Conservation (phyloP, 495 filamentous ascomycete genomes). For the Talaromyces liani region DNA sequence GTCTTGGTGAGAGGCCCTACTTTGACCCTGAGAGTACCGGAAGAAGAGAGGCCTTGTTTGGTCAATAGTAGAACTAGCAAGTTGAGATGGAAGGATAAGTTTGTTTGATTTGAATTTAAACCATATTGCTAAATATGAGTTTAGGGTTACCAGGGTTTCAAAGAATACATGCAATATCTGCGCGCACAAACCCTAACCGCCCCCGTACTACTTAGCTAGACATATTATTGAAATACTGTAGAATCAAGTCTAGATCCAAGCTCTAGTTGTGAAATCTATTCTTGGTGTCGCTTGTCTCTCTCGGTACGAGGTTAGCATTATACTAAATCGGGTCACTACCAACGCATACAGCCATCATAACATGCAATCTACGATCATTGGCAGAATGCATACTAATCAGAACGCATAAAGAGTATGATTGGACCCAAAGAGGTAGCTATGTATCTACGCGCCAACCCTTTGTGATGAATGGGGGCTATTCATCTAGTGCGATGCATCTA, state of each 20-base stretch:
- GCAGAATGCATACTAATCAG: background rate
- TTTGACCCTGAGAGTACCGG: conserved; percentile 42
- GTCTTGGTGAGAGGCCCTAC: conserved; percentile 59
- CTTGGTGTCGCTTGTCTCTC: background rate
- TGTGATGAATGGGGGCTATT: background rate
- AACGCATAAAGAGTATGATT: background rate
- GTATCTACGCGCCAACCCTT: background rate
- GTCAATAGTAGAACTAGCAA: background rate
- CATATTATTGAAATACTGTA: background rate
- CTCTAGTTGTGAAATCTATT: background rate
- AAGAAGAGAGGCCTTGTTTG: conserved; percentile 24
- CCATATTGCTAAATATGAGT: background rate
- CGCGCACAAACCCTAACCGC: background rate
- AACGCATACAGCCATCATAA: background rate
- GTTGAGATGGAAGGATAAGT: background rate
- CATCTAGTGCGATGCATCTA: background rate
- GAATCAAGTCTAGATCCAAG: background rate
- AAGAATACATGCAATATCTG: background rate
- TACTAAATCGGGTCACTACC: background rate
- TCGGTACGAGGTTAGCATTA: no score
- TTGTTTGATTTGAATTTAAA: background rate
- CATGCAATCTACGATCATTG: background rate
- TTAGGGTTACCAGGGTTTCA: background rate
- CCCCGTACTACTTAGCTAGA: background rate
- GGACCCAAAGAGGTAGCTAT: background rate